Evolutionary conservation across 495 filamentous ascomycete species (phyloP).

Genomic region (Penicillium paradoxum): DNA sequence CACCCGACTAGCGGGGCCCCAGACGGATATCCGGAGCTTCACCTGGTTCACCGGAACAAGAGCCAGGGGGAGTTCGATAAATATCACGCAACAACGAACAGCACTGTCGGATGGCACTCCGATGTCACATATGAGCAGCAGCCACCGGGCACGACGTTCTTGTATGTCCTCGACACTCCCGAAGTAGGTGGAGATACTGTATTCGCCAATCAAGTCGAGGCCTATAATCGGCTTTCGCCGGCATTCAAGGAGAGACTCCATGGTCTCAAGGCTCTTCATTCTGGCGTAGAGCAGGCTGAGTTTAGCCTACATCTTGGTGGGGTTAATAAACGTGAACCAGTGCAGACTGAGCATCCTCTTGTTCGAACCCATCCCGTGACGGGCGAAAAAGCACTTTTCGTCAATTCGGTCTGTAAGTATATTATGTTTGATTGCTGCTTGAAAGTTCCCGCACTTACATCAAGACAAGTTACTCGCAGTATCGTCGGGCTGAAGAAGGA

Average conservation of each 20-base stretch:
- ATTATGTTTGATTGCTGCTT: not conserved
- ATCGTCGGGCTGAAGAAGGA: slow-evolving; percentile 74
- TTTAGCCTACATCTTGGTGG: slow-evolving; percentile 50
- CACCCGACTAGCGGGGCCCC: slow-evolving; percentile 74
- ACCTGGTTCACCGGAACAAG: slow-evolving; percentile 71
- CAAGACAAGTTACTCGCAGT: slow-evolving; percentile 54
- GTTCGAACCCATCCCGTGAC: slow-evolving; percentile 77
- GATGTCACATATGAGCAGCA: slow-evolving; percentile 81
- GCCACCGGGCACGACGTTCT: slow-evolving; percentile 79
- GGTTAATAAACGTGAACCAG: slow-evolving; percentile 65
- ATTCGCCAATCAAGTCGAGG: slow-evolving; percentile 67
- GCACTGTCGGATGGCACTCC: slow-evolving; percentile 72
- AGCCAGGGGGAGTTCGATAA: slow-evolving; percentile 52
- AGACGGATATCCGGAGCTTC: slow-evolving; percentile 65
- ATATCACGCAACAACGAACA: slow-evolving; percentile 61
- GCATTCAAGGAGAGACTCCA: slow-evolving; percentile 68
- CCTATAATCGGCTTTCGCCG: slow-evolving; percentile 71
- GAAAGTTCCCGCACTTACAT: slow-evolving; percentile 2
- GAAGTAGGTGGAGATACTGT: slow-evolving; percentile 73
- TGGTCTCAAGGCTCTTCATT: slow-evolving; percentile 72
- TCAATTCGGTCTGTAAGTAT: slow-evolving; percentile 71
- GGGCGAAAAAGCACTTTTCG: slow-evolving; percentile 76
- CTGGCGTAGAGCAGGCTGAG: slow-evolving; percentile 64
- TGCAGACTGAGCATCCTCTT: slow-evolving; percentile 66
- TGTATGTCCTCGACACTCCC: slow-evolving; percentile 76